Conservation (phyloP, 2,329 filamentous ascomycete species). For the Colletotrichum musae region DNA sequence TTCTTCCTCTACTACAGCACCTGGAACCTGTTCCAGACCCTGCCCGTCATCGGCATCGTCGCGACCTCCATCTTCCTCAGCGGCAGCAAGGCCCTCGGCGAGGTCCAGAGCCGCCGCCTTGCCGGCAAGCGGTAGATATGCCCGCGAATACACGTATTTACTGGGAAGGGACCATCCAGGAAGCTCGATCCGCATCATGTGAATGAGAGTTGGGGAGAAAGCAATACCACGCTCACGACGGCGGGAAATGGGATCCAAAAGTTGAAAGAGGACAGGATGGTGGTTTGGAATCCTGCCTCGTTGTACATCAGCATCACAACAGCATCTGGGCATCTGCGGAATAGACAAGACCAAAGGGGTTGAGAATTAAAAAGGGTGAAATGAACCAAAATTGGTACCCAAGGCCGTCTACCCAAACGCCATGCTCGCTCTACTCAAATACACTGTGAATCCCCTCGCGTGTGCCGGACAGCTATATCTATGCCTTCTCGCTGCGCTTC, state of each 20-base stretch:
- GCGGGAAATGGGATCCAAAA: not conserved
- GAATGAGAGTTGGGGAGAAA: not conserved
- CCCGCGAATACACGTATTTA: not conserved
- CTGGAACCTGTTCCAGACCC: constrained; percentile 92
- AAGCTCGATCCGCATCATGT: not conserved
- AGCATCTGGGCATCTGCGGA: constrained; percentile 39
- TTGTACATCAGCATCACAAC: constrained; percentile 40
- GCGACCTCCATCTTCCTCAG: constrained; percentile 84
- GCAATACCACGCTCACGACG: not conserved
- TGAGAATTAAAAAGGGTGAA: constrained; percentile 21
- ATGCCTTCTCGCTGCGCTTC: constrained; percentile 9
- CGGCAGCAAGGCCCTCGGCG: constrained; percentile 89
- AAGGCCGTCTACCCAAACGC: constrained; percentile 19
- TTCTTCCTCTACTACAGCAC: constrained; percentile 95
- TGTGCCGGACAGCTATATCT: not conserved
- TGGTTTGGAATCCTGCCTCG: not conserved
- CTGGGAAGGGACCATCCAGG: not conserved
- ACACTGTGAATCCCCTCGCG: not conserved
- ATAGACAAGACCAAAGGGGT: constrained; percentile 28
- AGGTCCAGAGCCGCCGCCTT: constrained; percentile 90
- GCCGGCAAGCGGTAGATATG: constrained; percentile 73
- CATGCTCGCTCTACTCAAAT: constrained; percentile 15
- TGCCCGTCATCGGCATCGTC: constrained; percentile 80
- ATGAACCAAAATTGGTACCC: constrained; percentile 12
- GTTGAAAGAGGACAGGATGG: not conserved